Percentiles rank a stretch among this genome's conserved stretches.
Conservation (phyloP, 192 early-diverging fungal species). For the Coemansia reversa region DNA sequence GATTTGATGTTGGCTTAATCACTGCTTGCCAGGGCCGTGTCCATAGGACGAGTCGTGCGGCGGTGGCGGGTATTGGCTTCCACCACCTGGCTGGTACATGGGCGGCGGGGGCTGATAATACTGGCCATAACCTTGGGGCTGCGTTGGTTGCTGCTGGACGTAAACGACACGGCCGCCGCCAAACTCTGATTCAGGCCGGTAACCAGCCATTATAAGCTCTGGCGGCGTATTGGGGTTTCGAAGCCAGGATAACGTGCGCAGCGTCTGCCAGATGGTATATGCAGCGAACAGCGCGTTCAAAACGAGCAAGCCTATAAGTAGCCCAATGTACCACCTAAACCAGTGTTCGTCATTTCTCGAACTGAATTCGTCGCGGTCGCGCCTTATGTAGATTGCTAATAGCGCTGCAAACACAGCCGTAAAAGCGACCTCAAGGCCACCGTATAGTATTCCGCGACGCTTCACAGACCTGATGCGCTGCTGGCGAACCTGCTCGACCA, state of each 20-base stretch:
- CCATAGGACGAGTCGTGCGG: not conserved
- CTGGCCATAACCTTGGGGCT: conserved; percentile 3
- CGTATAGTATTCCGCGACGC: conserved; percentile 32
- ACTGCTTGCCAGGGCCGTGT: conserved; percentile 9
- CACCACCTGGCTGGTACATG: conserved; percentile 19
- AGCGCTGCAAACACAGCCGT: conserved; percentile 40
- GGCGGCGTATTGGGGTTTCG: conserved; percentile 32
- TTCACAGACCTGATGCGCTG: conserved; percentile 24
- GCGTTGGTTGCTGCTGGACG: conserved; percentile 16
- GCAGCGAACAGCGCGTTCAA: conserved; percentile 33
- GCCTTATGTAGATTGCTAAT: conserved; percentile 36
- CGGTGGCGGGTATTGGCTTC: conserved; percentile 13
- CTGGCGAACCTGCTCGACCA: conserved; percentile 33
- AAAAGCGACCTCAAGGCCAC: conserved; percentile 35
- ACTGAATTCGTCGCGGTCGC: conserved; percentile 19
- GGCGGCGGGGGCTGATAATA: conserved; percentile 19
- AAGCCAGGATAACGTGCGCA: conserved; percentile 28
- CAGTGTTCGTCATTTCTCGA: conserved; percentile 23
- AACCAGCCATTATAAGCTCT: conserved; percentile 40
- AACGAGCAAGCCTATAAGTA: conserved; percentile 50
- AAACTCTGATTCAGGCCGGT: conserved; percentile 13
- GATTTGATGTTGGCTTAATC: not conserved
- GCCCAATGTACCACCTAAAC: conserved; percentile 51
- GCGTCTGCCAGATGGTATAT: conserved; percentile 35
- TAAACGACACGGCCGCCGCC: conserved; percentile 18